Base-by-base conservation (phyloP, 495 filamentous ascomycete genomes). In the Tirmania nivea region DNA sequence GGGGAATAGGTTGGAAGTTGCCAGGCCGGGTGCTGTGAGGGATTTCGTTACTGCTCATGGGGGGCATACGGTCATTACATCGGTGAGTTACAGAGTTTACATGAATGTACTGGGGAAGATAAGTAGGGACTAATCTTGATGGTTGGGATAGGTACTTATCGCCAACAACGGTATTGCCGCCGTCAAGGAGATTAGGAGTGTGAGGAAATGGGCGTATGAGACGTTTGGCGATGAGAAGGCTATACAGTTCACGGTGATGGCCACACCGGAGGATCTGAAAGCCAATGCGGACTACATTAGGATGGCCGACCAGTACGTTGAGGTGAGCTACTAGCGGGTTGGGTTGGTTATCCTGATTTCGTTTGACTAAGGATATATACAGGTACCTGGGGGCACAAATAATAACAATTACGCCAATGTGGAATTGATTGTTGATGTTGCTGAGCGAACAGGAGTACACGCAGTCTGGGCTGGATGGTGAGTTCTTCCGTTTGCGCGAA, bases 381-480 rank as follows among this genome's bases (percentile, higher is more conserved):
- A 77, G 72, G 79, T 86, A 50, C 90, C 90, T n/a, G 90, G 90
- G 60, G 90, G 90, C 62, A 99, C 92, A 48, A 99, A 99, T 71
- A 99, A 99, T 75, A 95, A 99, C 78, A 99, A 99, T 71, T 99
- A 99, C 67, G 90, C 90, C 66, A 99, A 99, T 70, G 90, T 99
- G 49, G 90, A 99, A 72, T 73, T 99, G 61, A 96, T 99, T 67
- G 90, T 99, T 55, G 90, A 99, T 73, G 78, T 99, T 65, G 90
- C 90, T n/a, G 90, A 99, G 73, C 84, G 90, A 35, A 95, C 94
- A 86, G 78, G 83, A 56, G 90, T 96, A 48, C 90, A 99, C 61
- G 90, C 90, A 55, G 90, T 99, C 14, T 99, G 90, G 90, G 90
- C 90, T 59, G 90, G 90, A 77, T 99, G 90, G 86, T 92, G 65